phyloP scores from a whole-genome alignment of 345 rosid genomes.

The Angophora floribunda region DNA sequence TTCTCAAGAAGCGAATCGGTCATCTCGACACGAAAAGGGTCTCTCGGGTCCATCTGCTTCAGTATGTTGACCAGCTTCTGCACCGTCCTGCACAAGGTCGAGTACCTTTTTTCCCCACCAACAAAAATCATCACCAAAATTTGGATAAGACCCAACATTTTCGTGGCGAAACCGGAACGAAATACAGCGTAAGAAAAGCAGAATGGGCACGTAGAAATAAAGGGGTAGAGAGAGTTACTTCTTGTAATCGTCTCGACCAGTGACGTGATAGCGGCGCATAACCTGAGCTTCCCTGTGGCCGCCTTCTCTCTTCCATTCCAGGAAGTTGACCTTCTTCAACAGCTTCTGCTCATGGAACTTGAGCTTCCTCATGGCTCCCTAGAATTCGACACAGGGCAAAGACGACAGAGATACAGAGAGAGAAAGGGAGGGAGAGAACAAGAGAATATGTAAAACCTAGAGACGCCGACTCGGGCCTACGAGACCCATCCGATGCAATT shows the following conservation, averaged over 20 bases:
- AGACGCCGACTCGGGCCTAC: not conserved
- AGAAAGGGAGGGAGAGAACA: not conserved
- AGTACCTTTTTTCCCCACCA: slow-evolving; percentile 35
- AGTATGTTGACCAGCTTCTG: slow-evolving; percentile 69
- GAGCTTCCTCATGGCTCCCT: slow-evolving; percentile 51
- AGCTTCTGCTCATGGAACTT: slow-evolving; percentile 68
- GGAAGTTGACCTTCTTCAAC: slow-evolving; percentile 56
- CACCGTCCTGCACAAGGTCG: slow-evolving; percentile 70
- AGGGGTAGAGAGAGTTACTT: slow-evolving; percentile 24
- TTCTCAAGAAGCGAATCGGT: slow-evolving; percentile 77
- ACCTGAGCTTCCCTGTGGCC: slow-evolving; percentile 63
- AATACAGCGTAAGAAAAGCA: not conserved
- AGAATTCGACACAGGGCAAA: not conserved
- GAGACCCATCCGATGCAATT: not conserved
- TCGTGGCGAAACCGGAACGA: not conserved
- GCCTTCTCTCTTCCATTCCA: slow-evolving; percentile 79
- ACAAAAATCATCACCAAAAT: not conserved
- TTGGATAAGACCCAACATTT: not conserved
- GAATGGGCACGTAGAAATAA: not conserved
- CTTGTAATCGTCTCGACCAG: slow-evolving; percentile 86
- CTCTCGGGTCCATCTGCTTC: slow-evolving; percentile 83
- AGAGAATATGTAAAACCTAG: not conserved
- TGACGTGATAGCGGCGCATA: slow-evolving; percentile 61
- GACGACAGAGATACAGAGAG: not conserved
- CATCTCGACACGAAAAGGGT: slow-evolving; percentile 81